Evolutionary conservation across 495 filamentous ascomycete species (phyloP), one percentile per base, ranked within the genome.

Genomic region (Talaromyces nanjingensis): DNA sequence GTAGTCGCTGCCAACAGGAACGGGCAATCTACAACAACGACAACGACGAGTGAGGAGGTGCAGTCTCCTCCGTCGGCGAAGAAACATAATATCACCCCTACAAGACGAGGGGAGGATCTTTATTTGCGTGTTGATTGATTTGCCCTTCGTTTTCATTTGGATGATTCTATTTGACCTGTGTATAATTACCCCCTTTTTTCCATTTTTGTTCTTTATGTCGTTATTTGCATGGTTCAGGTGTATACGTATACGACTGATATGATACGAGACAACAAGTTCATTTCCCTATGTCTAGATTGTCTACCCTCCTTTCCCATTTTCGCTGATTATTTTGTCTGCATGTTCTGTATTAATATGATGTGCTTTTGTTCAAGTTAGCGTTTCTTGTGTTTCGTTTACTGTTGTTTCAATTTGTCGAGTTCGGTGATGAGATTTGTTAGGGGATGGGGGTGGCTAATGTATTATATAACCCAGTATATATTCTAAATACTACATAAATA

Each of bases 31-130:
- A 39, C 34, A 4, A 27, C 27, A 27, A 39, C 34, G 12, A 27
- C 27, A 27, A 39, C 42, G 34, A 47, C 42, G 14, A 2, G n/a
- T 1, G 42, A 47, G 29, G 34, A 33, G 7, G 14, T 29, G 24
- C 20, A 62, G 14, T 53, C 60, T 3, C 45, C 42, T 0, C 60
- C 24, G 9, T 31, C 47, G 16, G 8, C 56, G 16, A 66, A 64
- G n/a, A 72, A 74, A 62, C 72, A 70, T 60, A 75, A 77, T 63
- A 56, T 80, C 42, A 77, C 73, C 9, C 76, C 76, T 3, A 77
- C 75, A 5, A 68, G 69, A 56, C 47, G 69, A 37, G 74, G 75
- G 5, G 63, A 69, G 16, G 75, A 78, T 64, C 65, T 79, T 66
- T 75, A 77, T 29, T 60, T 78, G 7, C 67, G 70, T 12, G 76